A percentile compares a stretch with the other conserved stretches of the same genome.
Evolutionary conservation across 139 green algal species (phyloP).

Genomic region (Closterium sp.): DNA sequence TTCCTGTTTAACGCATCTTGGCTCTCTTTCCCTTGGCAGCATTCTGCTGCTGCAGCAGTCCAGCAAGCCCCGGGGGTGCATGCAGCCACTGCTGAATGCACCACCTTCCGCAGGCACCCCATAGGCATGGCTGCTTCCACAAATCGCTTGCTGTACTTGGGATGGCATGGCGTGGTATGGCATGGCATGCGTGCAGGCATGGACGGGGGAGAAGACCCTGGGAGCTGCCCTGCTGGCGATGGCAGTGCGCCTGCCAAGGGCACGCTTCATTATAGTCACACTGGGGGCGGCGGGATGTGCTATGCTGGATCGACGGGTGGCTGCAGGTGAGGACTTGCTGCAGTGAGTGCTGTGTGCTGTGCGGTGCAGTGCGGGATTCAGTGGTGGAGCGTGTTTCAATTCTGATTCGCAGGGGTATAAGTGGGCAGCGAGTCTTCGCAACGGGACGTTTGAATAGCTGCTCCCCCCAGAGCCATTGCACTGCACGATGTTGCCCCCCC

Average conservation of each 20-base stretch:
- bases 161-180: background rate
- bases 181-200: constrained; percentile 43
- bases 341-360: constrained; percentile 91
- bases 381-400: too few species aligned
- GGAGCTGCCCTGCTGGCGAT: constrained; percentile 72
- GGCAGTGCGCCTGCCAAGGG: constrained; percentile 64
- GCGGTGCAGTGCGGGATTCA: constrained; percentile 55
- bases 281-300: constrained; percentile 69
- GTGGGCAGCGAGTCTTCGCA: too few species aligned
- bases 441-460: too few species aligned
- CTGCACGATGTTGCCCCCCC: too few species aligned
- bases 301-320: constrained; percentile 56
- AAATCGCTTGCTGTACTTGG: background rate
- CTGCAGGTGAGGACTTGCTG: constrained; percentile 79
- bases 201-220: constrained; percentile 67
- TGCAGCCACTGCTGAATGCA: background rate
- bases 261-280: constrained; percentile 69
- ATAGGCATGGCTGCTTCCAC: background rate
- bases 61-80: too few species aligned
- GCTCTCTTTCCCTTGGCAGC: too few species aligned
- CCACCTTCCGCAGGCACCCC: background rate
- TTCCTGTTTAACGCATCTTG: too few species aligned
- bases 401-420: too few species aligned
- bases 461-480: too few species aligned
- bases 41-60: too few species aligned